Conservation (phyloP, 176 grass and related monocot genomes). For the Ensete glaucum region DNA sequence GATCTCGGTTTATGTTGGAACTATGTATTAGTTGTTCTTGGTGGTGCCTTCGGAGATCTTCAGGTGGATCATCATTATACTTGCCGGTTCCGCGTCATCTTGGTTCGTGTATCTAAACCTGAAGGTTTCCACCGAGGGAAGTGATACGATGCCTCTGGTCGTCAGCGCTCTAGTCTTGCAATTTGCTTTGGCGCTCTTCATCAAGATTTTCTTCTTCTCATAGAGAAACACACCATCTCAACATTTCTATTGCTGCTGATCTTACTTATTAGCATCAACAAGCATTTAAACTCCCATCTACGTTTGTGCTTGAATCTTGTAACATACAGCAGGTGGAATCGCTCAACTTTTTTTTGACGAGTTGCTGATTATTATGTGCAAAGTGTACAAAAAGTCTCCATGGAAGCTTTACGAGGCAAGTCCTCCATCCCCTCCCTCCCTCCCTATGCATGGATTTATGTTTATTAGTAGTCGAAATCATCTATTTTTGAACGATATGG, state of each 20-base stretch:
- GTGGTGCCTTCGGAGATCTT: conserved; percentile 78
- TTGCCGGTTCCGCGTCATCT: conserved; percentile 61
- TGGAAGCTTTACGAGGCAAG: no score
- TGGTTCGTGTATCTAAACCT: conserved; percentile 81
- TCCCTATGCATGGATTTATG: no score
- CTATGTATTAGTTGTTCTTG: conserved; percentile 59
- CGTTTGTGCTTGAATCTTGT: not conserved
- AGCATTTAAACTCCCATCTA: not conserved
- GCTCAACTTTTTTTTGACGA: no score
- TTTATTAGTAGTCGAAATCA: no score
- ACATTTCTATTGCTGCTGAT: not conserved
- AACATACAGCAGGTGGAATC: not conserved
- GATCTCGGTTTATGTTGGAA: not conserved
- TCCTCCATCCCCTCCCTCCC: no score
- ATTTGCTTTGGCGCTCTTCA: conserved; percentile 77
- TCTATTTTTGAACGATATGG: no score
- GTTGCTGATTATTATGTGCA: no score
- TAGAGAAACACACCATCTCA: conserved; percentile 12
- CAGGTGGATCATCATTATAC: conserved; percentile 70
- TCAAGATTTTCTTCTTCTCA: conserved; percentile 97
- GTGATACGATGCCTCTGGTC: conserved; percentile 55
- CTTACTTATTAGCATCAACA: not conserved
- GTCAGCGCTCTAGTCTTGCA: conserved; percentile 61
- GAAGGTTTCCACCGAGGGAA: conserved; percentile 57
- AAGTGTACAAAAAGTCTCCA: no score